Evolutionary conservation across 129 eudicot species (phyloP), one percentile per base, ranked within the genome.

Genomic region (Deinandra increscens): DNA sequence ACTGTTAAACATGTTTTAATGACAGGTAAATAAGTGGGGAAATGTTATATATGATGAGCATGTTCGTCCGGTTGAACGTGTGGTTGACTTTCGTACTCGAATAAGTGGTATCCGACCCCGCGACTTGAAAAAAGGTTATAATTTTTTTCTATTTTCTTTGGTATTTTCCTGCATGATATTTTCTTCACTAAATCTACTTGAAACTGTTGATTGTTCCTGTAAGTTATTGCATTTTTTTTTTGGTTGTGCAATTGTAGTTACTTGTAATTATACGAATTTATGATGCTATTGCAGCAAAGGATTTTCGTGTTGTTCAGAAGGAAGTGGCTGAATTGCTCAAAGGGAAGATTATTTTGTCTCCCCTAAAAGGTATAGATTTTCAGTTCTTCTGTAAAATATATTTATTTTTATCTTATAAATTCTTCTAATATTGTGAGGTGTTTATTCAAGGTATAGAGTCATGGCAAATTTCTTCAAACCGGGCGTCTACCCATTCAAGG

Each of bases 41-140:
- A 89, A 93, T 38, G 86, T 93, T 61, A 45, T 89, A 81, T 93
- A 93, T 80, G 99, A 93, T 29, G 99, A 89, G 75, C 85, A 74
- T 82, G 99, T 93, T 60, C 90, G 95, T 12, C 99, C 99, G 29
- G 85, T 89, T 59, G 99, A 93, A 31, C 88, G 80, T 69, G 99
- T 93, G 14, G 97, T 93, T 68, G 96, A 93, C 84, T 93, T 93
- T 69, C 92, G 97, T 56, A 89, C 99, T 61, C 72, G 89, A 78
- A 89, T 93, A 17, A 93, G 99, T 81, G 99, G 99, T 48, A 93
- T 93, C 43, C 84, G 99, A 41, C 97, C 96, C 17, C 82, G 83
- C 50, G 90, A 93, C 73, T 81, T 93, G 61, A 84, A 70, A 68
- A 93, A 87, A 89, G 99, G 99, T 90, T 12, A 36, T 26, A 13